These are phyloP conservation scores for Pelargonium citronellum DNA, from an alignment of 441 rosid species.

Conservation along the genomic window DNA sequence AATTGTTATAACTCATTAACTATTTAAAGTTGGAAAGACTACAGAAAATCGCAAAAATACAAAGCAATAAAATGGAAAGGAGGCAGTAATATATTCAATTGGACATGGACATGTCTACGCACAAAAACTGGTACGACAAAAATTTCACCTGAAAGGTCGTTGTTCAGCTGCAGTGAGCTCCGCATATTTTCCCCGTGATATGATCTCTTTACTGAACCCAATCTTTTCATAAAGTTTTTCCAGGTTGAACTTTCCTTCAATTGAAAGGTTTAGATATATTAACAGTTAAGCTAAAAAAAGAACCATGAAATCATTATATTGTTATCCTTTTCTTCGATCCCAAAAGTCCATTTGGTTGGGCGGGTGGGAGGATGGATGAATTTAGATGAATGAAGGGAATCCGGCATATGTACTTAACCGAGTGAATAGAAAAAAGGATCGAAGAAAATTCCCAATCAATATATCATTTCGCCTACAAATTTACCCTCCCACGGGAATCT, in stretches of 20 bases:
- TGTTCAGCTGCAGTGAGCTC: slow-evolving; percentile 87
- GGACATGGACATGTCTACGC: neutral
- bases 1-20: neutral
- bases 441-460: neutral
- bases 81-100: neutral
- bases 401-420: neutral
- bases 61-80: neutral
- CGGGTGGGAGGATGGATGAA: neutral
- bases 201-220: slow-evolving; percentile 87
- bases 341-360: neutral
- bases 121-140: slow-evolving; percentile 7
- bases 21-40: neutral
- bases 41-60: neutral
- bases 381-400: neutral
- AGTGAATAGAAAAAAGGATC: neutral
- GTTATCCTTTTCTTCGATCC: neutral
- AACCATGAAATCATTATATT: neutral
- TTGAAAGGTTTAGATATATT: slow-evolving; percentile 9
- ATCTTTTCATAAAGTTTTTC: slow-evolving; percentile 80
- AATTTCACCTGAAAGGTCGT: slow-evolving; percentile 64
- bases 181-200: slow-evolving; percentile 91
- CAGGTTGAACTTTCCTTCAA: slow-evolving; percentile 71
- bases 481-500: no score
- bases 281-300: slow-evolving; percentile 9
- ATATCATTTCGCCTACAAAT: neutral